Evolutionary conservation across 768 basidiomycete species (phyloP).

Genomic region (Mycena capillaripes): DNA sequence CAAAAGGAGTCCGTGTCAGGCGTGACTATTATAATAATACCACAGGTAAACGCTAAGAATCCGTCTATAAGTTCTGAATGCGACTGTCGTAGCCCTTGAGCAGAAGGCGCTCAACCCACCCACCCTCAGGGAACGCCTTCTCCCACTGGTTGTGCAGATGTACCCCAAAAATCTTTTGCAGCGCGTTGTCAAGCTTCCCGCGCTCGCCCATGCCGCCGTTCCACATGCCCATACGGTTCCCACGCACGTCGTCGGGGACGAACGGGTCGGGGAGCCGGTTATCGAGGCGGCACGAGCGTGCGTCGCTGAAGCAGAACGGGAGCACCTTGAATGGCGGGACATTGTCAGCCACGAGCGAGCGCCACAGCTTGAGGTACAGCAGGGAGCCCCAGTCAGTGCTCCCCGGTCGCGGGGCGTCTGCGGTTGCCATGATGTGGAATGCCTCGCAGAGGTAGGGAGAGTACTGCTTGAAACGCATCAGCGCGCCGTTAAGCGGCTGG

Average conservation of each 20-base stretch:
- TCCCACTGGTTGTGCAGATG: slow-evolving; percentile 98
- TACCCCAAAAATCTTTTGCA: slow-evolving; percentile 85
- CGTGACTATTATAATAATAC: not conserved
- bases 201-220: slow-evolving; percentile 70
- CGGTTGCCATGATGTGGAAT: slow-evolving; percentile 89
- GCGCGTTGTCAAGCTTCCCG: slow-evolving; percentile 71
- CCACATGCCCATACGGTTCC: slow-evolving; percentile 73
- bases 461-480: slow-evolving; percentile 92
- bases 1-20: not conserved
- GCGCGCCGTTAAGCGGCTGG: slow-evolving; percentile 89
- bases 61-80: not conserved
- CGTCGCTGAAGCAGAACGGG: slow-evolving; percentile 96
- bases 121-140: slow-evolving; percentile 83
- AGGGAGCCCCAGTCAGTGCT: slow-evolving; percentile 96
- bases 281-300: slow-evolving; percentile 90
- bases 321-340: slow-evolving; percentile 92
- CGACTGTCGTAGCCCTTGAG: slow-evolving; percentile 70
- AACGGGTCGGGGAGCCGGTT: slow-evolving; percentile 97
- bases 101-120: slow-evolving; percentile 91
- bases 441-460: slow-evolving; percentile 98
- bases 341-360: slow-evolving; percentile 78
- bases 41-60: not conserved
- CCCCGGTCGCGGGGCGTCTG: slow-evolving; percentile 77
- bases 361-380: slow-evolving; percentile 93
- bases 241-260: slow-evolving; percentile 62